These are phyloP conservation scores for Tylopilus sp. DNA, from an alignment of 768 basidiomycete species.

Conservation along the genomic window DNA sequence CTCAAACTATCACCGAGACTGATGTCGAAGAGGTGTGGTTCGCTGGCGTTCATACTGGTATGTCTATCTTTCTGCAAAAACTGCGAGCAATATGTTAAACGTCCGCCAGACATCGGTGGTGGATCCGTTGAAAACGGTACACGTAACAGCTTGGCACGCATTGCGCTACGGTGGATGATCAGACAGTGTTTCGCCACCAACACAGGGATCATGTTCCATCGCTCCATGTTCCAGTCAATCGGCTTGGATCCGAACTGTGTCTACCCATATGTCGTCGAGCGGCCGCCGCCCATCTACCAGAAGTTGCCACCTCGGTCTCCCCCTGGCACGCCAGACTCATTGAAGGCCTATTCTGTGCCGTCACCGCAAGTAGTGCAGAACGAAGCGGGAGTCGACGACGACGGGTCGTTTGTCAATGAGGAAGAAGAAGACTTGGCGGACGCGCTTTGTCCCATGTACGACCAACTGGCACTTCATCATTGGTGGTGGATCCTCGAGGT, in stretches of 20 bases:
- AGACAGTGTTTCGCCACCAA: conserved; percentile 57
- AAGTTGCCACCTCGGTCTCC: conserved; percentile 14
- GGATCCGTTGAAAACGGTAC: conserved; percentile 59
- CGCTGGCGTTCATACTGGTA: conserved; percentile 69
- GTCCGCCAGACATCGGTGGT: conserved; percentile 63
- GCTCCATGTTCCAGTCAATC: conserved; percentile 39
- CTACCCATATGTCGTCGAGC: conserved; percentile 41
- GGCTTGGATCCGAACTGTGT: conserved; percentile 49
- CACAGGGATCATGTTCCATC: conserved; percentile 57
- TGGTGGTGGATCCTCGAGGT: conserved; percentile 69
- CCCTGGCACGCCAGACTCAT: conserved; percentile 11
- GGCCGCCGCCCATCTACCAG: conserved; percentile 37
- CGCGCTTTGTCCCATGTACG: conserved; percentile 48
- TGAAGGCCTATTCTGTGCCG: conserved; percentile 8
- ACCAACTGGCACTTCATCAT: conserved; percentile 43
- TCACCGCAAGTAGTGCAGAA: conserved; percentile 15
- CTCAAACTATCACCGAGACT: conserved; percentile 39
- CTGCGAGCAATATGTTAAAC: background rate
- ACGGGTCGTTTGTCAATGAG: conserved; percentile 36
- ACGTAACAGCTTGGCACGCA: conserved; percentile 60
- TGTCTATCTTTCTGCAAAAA: conserved; percentile 13
- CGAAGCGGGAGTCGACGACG: conserved; percentile 13
- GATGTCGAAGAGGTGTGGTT: conserved; percentile 82
- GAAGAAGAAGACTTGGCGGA: conserved; percentile 66
- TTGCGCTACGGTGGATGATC: conserved; percentile 77